Percentiles rank a stretch among this genome's conserved stretches.
phyloP scores from a whole-genome alignment of 768 basidiomycete genomes.

The Hygrocybe coccinea region DNA sequence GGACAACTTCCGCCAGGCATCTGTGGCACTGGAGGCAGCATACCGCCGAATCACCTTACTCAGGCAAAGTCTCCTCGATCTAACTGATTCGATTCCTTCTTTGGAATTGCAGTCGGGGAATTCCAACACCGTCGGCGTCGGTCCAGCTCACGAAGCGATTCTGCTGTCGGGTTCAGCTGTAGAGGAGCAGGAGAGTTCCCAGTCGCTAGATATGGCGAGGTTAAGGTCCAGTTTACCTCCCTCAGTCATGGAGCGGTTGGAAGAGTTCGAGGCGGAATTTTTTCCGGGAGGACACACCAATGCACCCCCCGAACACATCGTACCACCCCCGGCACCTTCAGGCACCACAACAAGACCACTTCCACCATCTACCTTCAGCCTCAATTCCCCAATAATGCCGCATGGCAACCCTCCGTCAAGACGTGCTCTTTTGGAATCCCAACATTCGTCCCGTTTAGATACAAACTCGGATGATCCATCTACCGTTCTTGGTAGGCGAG shows the following conservation, averaged over 20 bases:
- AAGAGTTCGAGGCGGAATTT: conserved; percentile 13
- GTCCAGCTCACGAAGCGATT: conserved; percentile 39
- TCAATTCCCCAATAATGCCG: conserved; percentile 18
- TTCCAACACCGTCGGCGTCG: conserved; percentile 30
- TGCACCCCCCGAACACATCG: neutral
- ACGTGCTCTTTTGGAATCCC: conserved; percentile 25
- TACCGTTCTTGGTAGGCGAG: conserved; percentile 37
- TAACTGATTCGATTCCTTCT: conserved; percentile 34
- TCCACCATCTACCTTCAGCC: conserved; percentile 12
- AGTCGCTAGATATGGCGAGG: conserved; percentile 9
- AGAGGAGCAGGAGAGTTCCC: conserved; percentile 5
- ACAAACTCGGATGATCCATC: conserved; percentile 30
- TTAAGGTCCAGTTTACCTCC: conserved; percentile 7
- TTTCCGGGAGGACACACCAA: neutral
- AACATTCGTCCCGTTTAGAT: conserved; percentile 22
- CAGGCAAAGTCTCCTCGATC: conserved; percentile 45
- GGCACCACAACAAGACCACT: conserved; percentile 1
- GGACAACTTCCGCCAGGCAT: conserved; percentile 44
- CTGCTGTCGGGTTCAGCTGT: conserved; percentile 23
- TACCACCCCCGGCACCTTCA: conserved; percentile 2
- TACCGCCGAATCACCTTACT: conserved; percentile 53
- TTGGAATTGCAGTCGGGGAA: conserved; percentile 8
- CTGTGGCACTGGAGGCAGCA: conserved; percentile 50
- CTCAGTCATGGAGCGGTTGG: conserved; percentile 5
- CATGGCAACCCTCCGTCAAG: conserved; percentile 17